Evolutionary conservation across 805 yeast species (phyloP).

Genomic region (Torulaspora delbrueckii): DNA sequence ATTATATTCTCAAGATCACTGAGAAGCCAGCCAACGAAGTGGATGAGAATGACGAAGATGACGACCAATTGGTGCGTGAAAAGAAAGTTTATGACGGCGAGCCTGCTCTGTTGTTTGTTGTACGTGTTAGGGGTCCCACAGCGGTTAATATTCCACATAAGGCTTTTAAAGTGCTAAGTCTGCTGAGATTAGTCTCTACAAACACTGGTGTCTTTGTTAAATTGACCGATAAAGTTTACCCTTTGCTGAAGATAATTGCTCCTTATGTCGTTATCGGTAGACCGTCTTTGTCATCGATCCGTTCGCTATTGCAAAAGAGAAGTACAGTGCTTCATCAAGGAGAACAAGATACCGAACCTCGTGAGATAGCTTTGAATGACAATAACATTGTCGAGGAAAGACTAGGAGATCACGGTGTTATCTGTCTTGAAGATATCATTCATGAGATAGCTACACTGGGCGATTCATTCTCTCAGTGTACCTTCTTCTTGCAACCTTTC

Average conservation of each 20-base stretch:
- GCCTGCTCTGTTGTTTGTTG: conserved; percentile 55
- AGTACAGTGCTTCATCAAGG: conserved; percentile 46
- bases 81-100: conserved; percentile 38
- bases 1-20: conserved; percentile 34
- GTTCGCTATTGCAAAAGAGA: conserved; percentile 73
- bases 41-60: conserved; percentile 19
- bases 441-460: conserved; percentile 64
- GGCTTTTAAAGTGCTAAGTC: conserved; percentile 52
- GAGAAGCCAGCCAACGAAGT: conserved; percentile 15
- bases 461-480: conserved; percentile 55
- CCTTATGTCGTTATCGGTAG: conserved; percentile 71
- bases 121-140: conserved; percentile 61
- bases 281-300: conserved; percentile 68
- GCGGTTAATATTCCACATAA: conserved; percentile 64
- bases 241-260: conserved; percentile 60
- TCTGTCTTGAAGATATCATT: conserved; percentile 76
- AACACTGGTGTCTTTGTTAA: conserved; percentile 72
- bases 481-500: conserved; percentile 66
- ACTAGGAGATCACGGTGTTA: conserved; percentile 62
- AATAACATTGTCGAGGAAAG: conserved; percentile 70
- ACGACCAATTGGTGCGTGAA: conserved; percentile 31
- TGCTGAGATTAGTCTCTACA: conserved; percentile 54
- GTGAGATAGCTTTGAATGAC: conserved; percentile 56
- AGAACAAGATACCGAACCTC: conserved; percentile 35
- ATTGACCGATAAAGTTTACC: conserved; percentile 52